Evolutionary conservation across 2,329 filamentous ascomycete genomes (phyloP), one percentile per base, ranked within the genome.

Genomic region (Penicillium janthinellum): DNA sequence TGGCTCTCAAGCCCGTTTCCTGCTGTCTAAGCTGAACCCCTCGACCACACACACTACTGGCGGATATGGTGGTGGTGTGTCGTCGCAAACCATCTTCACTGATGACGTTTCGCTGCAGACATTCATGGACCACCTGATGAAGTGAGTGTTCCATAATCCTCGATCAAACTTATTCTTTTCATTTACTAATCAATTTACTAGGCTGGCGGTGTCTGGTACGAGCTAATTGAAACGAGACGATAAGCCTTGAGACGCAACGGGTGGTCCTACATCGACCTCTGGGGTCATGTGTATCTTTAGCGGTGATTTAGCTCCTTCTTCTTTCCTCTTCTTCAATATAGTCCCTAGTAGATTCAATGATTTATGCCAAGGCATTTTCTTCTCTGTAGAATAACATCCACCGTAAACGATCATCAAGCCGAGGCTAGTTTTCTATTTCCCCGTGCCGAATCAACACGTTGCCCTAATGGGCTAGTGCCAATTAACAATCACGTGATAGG

Each of bases 41-140:
- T 96, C 91, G 1, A 99, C 95, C 4, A 99, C 95, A 14, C 95
- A 99, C 76, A 97, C 95, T 0, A 93, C 90, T 0, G 91, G 92
- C 55, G 90, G 91, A 12, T 98, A 96, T 72, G 95, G 95, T 57
- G 93, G 92, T 62, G 90, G 94, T 51, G 88, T 90, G 72, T 93
- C 90, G 49, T 93, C 94, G 8, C 95, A 99, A 78, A 99, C 95
- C 5, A 99, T 99, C 70, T 99, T 99, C 80, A 99, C 95, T 0
- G 95, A 99, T 72, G 95, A 99, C 77, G 95, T 99, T 56, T 97
- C 92, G 56, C 81, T 99, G 73, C 94, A 98, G 78, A 98, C 94
- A 1, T 99, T 99, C 75, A 99, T 99, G 95, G 95, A 99, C 72
- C 93, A 98, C 79, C 82, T 99, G 75, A 99, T 99, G 95, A 99